phyloP scores from a whole-genome alignment of 2,329 filamentous ascomycete species.

The Botrytis deweyae region DNA sequence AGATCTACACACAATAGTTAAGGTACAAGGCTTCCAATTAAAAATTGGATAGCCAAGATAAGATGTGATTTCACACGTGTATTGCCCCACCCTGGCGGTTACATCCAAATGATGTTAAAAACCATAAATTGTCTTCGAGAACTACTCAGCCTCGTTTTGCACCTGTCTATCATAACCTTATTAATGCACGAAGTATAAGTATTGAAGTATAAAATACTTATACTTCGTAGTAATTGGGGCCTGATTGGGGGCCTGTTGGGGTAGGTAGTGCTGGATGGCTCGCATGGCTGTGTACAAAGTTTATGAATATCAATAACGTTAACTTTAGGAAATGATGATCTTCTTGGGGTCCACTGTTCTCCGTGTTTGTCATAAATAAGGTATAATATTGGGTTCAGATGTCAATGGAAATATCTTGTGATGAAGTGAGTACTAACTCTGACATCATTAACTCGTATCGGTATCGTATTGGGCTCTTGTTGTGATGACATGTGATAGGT shows the following conservation, averaged over 20 bases:
- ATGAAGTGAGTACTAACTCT: background rate
- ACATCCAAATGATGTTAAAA: background rate
- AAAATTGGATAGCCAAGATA: background rate
- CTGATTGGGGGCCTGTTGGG: background rate
- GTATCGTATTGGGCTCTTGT: background rate
- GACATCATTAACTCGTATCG: background rate
- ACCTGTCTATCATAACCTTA: background rate
- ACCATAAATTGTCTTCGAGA: background rate
- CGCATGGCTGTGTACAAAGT: background rate
- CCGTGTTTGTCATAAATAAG: background rate
- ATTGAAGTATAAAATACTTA: background rate
- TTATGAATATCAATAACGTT: background rate
- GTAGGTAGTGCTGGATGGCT: background rate
- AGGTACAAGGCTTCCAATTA: background rate
- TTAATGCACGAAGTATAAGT: background rate
- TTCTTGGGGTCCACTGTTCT: constrained; percentile 1
- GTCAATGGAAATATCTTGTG: background rate
- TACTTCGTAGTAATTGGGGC: background rate
- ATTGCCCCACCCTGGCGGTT: constrained; percentile 13
- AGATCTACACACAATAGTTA: background rate
- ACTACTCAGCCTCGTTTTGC: background rate
- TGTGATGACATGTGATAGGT: background rate
- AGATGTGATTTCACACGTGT: background rate
- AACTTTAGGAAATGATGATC: background rate
- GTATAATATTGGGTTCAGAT: background rate